phyloP scores from a whole-genome alignment of 1,284 basidiomycete species.

The Sanghuangporus weigelae region DNA sequence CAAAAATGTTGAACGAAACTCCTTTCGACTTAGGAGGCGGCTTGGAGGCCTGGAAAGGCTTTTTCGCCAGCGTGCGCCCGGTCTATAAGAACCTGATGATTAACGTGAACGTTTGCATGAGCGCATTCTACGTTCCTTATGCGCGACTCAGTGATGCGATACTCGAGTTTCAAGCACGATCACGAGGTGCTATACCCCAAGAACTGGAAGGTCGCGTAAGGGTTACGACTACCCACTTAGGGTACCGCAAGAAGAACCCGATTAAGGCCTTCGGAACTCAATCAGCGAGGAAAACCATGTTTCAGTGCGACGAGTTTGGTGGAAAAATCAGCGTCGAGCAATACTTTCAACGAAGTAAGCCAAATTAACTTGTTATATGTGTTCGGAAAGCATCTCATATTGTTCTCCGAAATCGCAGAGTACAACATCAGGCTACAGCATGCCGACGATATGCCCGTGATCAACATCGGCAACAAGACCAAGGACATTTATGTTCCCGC shows the following conservation, averaged over 20 bases:
- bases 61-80: conserved; percentile 62
- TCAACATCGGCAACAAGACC: conserved; percentile 46
- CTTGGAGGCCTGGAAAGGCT: conserved; percentile 58
- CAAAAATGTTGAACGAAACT: conserved; percentile 17
- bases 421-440: conserved; percentile 47
- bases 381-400: background rate
- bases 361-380: background rate
- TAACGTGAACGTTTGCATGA: conserved; percentile 72
- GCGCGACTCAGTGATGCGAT: conserved; percentile 58
- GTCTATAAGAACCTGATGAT: conserved; percentile 63
- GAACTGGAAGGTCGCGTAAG: conserved; percentile 48
- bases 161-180: conserved; percentile 36
- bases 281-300: conserved; percentile 43
- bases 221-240: conserved; percentile 52
- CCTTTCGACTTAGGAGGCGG: conserved; percentile 38
- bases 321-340: conserved; percentile 51
- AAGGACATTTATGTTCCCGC: conserved; percentile 51
- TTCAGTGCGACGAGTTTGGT: conserved; percentile 48
- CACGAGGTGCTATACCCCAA: conserved; percentile 41
- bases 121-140: conserved; percentile 57
- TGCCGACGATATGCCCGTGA: conserved; percentile 50
- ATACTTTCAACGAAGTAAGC: conserved; percentile 56
- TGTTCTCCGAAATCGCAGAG: conserved; percentile 34
- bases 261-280: conserved; percentile 41
- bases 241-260: conserved; percentile 45